Evolutionary conservation across 805 yeast genomes (phyloP).

Genomic region (Candida ficus): DNA sequence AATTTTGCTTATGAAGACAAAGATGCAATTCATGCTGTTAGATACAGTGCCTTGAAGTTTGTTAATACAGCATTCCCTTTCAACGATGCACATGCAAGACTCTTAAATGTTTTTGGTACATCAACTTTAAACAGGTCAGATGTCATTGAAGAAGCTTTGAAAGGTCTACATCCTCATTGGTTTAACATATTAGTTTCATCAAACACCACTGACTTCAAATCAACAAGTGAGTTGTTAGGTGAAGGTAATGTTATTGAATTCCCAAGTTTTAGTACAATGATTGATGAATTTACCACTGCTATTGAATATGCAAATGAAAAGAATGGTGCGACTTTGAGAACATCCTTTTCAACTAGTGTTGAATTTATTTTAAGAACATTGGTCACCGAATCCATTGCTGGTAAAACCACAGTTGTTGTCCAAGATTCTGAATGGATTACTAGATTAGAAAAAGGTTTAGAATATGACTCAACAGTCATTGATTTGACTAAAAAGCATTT

Average conservation of each 20-base stretch:
- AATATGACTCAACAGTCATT: constrained; percentile 52
- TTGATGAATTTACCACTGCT: constrained; percentile 27
- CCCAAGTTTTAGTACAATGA: constrained; percentile 47
- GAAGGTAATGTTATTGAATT: constrained; percentile 35
- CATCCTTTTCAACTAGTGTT: constrained; percentile 38
- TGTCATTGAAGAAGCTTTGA: constrained; percentile 70
- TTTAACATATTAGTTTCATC: constrained; percentile 49
- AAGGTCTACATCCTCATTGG: constrained; percentile 84
- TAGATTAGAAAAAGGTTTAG: constrained; percentile 64
- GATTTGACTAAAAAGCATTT: constrained; percentile 22
- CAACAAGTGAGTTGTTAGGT: constrained; percentile 42
- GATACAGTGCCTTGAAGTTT: constrained; percentile 62
- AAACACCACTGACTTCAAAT: constrained; percentile 35
- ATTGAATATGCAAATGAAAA: constrained; percentile 21
- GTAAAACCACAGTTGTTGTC: constrained; percentile 48
- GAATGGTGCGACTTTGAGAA: constrained; percentile 25
- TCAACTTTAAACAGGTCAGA: constrained; percentile 57
- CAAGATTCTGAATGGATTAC: constrained; percentile 72
- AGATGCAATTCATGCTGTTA: constrained; percentile 41
- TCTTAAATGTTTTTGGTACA: constrained; percentile 63
- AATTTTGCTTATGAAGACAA: constrained; percentile 21
- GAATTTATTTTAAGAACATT: constrained; percentile 53
- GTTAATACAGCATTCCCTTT: constrained; percentile 63
- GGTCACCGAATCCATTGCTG: constrained; percentile 59
- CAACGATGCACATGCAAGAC: constrained; percentile 59